phyloP scores from a whole-genome alignment of 139 green algal genomes.

The Pseudopediastrum boryanum region DNA sequence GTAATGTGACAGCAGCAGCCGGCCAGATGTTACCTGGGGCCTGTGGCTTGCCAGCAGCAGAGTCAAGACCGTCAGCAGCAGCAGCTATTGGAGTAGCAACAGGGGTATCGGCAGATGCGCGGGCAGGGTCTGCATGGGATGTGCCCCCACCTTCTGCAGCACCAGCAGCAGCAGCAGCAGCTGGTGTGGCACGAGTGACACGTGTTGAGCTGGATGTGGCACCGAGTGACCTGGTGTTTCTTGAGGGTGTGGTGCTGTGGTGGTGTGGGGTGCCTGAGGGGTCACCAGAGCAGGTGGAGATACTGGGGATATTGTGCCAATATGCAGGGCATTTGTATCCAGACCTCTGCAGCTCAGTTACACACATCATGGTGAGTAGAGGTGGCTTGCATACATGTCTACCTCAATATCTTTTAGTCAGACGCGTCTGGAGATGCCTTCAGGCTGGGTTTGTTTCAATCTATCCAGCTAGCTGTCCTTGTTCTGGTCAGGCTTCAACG shows the following conservation, averaged over 20 bases:
- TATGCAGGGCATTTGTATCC: slow-evolving; percentile 16
- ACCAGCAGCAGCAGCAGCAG: slow-evolving; percentile 25
- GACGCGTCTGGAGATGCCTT: neutral
- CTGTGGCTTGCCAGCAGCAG: neutral
- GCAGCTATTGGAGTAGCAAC: neutral
- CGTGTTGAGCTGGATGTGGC: neutral
- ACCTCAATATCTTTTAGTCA: neutral
- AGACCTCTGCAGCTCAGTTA: neutral
- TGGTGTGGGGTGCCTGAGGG: slow-evolving; percentile 15
- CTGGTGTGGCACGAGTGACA: neutral
- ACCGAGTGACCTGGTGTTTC: slow-evolving; percentile 1
- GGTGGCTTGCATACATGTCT: neutral
- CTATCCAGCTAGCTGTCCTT: neutral
- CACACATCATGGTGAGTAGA: slow-evolving; percentile 27
- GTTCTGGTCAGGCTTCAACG: neutral
- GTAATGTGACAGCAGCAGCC: too few species aligned
- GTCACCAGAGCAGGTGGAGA: neutral
- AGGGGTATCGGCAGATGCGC: slow-evolving; percentile 10
- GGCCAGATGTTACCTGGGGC: too few species aligned
- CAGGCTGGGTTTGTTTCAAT: neutral
- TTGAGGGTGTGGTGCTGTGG: slow-evolving; percentile 35
- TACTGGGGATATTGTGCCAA: slow-evolving; percentile 7
- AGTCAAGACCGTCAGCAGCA: neutral
- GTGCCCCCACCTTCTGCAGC: slow-evolving; percentile 3
- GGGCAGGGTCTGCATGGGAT: neutral